These are phyloP conservation scores for Clavispora vitiphila DNA, from an alignment of 805 yeast genomes.

Conservation along the genomic window DNA sequence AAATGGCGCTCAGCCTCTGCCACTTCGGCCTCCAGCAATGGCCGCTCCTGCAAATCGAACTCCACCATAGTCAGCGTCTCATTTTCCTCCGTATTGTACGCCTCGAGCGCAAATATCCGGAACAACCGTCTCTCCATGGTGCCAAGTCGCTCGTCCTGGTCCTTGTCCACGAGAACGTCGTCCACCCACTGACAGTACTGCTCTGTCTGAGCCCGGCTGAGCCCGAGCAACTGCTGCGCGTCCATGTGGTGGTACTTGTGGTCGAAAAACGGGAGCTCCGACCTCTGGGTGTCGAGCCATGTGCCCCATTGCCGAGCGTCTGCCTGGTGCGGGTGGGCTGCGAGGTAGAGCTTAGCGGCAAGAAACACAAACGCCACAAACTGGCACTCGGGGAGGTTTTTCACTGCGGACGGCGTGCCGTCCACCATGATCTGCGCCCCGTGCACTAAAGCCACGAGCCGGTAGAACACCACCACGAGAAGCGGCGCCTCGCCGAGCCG, in stretches of 20 bases:
- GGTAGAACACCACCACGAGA: conserved; percentile 32
- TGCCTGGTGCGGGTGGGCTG: conserved; percentile 5
- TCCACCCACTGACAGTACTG: conserved; percentile 50
- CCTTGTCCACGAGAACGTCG: conserved; percentile 23
- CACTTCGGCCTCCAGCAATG: not conserved
- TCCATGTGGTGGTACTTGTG: conserved; percentile 10
- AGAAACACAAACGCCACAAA: conserved; percentile 28
- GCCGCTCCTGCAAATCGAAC: not conserved
- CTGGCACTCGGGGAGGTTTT: conserved; percentile 34
- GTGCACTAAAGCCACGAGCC: conserved; percentile 12
- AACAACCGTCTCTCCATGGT: conserved; percentile 27
- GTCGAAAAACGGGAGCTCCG: conserved; percentile 6
- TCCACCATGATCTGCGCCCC: not conserved
- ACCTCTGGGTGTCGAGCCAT: conserved; percentile 13
- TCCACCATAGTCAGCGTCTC: not conserved
- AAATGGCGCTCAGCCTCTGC: not conserved
- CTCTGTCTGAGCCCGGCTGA: conserved; percentile 45
- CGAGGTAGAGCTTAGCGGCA: conserved; percentile 26
- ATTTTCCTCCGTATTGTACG: no score
- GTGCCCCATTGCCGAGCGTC: conserved; percentile 16
- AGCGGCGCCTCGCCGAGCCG: conserved; percentile 46
- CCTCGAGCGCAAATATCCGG: conserved; percentile 21
- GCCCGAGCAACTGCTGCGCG: conserved; percentile 32
- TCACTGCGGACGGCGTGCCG: conserved; percentile 3
- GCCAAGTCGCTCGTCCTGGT: conserved; percentile 15